Percentiles rank a stretch among this genome's conserved stretches.
phyloP scores from a whole-genome alignment of 2,329 filamentous ascomycete species.

The Aspergillus alliaceus region DNA sequence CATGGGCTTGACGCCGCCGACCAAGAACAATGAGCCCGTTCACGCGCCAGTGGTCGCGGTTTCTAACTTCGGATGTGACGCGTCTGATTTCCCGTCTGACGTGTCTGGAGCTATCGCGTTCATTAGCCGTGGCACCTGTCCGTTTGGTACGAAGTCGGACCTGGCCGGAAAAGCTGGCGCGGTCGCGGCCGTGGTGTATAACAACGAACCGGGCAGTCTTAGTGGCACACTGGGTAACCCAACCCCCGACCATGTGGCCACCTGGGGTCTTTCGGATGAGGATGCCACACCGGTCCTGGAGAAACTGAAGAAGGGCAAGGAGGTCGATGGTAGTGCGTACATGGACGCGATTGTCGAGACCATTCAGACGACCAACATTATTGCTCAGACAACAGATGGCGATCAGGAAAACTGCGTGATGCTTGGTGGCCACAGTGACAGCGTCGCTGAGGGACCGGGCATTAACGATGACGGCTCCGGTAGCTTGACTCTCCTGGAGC shows the following conservation, averaged over 20 bases:
- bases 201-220: constrained; percentile 63
- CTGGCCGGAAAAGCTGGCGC: constrained; percentile 71
- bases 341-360: constrained; percentile 49
- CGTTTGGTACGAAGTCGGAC: constrained; percentile 70
- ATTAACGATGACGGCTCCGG: constrained; percentile 79
- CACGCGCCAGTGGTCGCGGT: constrained; percentile 55
- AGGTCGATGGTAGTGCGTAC: constrained; percentile 39
- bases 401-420: constrained; percentile 60
- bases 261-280: constrained; percentile 64
- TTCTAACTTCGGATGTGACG: constrained; percentile 61
- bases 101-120: constrained; percentile 67
- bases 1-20: constrained; percentile 64
- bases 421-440: constrained; percentile 61
- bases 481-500: constrained; percentile 58
- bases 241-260: constrained; percentile 54
- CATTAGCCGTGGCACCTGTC: constrained; percentile 66
- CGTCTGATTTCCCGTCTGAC: constrained; percentile 60
- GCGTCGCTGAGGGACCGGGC: constrained; percentile 61
- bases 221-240: constrained; percentile 69
- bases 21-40: constrained; percentile 25
- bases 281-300: constrained; percentile 60
- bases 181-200: constrained; percentile 70
- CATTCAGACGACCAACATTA: constrained; percentile 55
- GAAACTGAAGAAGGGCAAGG: constrained; percentile 51
- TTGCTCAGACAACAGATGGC: constrained; percentile 59